These are phyloP conservation scores for Diospyros kaki DNA, from an alignment of 148 eudicot species.

Conservation along the genomic window DNA sequence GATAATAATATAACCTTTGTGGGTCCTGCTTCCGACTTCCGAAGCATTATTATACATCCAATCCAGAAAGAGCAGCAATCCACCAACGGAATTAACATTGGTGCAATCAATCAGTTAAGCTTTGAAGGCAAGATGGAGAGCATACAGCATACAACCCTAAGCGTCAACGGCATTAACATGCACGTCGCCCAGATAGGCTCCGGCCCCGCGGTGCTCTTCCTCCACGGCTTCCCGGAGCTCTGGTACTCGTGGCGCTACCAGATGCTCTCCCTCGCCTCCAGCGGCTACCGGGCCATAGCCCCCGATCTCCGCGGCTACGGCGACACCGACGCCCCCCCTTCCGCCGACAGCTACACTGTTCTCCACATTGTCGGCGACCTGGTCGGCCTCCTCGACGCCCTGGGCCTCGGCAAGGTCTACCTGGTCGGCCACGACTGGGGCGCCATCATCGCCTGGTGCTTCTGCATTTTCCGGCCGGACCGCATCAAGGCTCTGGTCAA, in stretches of 20 bases:
- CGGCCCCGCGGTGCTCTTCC: conserved; percentile 41
- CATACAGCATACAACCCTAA: conserved; percentile 11
- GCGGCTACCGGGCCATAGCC: conserved; percentile 53
- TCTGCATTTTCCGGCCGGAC: conserved; percentile 46
- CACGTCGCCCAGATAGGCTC: conserved; percentile 46
- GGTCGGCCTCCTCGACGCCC: conserved; percentile 35
- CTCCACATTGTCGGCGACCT: conserved; percentile 47
- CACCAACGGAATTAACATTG: no score
- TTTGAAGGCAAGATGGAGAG: conserved; percentile 18
- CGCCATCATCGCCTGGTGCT: conserved; percentile 46
- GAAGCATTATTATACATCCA: no score
- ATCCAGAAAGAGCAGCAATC: no score
- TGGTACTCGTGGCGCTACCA: conserved; percentile 78
- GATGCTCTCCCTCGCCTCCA: conserved; percentile 35
- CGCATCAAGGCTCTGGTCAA: conserved; percentile 44
- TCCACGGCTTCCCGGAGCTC: conserved; percentile 67
- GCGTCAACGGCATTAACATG: conserved; percentile 22
- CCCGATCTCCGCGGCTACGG: conserved; percentile 68
- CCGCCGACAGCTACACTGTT: conserved; percentile 32
- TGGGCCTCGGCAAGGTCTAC: conserved; percentile 33
- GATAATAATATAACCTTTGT: no score
- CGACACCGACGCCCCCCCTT: conserved; percentile 41
- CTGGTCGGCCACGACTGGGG: conserved; percentile 65
- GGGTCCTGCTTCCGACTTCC: no score
- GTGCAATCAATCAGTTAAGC: no score